Conservation (phyloP, 805 yeast genomes). For the Yarrowia porcina region DNA sequence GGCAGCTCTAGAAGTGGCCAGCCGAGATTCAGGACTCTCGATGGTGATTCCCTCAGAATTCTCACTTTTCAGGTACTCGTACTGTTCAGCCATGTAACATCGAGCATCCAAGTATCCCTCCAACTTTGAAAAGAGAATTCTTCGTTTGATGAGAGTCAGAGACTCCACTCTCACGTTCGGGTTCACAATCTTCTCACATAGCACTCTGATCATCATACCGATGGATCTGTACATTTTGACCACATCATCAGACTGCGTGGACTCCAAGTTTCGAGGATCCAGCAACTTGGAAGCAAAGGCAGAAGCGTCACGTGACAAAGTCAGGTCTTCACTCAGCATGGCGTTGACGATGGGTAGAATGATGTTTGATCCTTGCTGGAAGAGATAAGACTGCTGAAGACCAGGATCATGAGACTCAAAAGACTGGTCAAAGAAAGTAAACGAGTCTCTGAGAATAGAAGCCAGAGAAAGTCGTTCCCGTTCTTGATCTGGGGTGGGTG, state of each 20-base stretch:
- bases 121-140: slow-evolving; percentile 1
- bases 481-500: slow-evolving; percentile 12
- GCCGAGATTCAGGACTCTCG: slow-evolving; percentile 35
- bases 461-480: background rate
- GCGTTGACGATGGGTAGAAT: slow-evolving; percentile 18
- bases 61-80: slow-evolving; percentile 35
- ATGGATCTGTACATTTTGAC: slow-evolving; percentile 12
- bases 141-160: background rate
- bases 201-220: slow-evolving; percentile 41
- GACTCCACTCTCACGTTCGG: background rate
- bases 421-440: slow-evolving; percentile 30
- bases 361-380: background rate
- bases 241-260: background rate
- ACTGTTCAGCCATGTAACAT: slow-evolving; percentile 35
- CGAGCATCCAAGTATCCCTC: slow-evolving; percentile 44
- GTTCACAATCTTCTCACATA: slow-evolving; percentile 14
- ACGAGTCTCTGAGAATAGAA: slow-evolving; percentile 2
- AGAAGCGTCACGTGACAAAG: slow-evolving; percentile 11
- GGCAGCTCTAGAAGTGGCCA: slow-evolving; percentile 40
- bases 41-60: slow-evolving; percentile 35
- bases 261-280: slow-evolving; percentile 7
- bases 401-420: slow-evolving; percentile 21
- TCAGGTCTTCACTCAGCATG: slow-evolving; percentile 13
- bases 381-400: background rate
- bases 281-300: background rate